Base-by-base conservation (phyloP, 2,329 filamentous ascomycete species). In the Claviceps lovelessii region DNA sequence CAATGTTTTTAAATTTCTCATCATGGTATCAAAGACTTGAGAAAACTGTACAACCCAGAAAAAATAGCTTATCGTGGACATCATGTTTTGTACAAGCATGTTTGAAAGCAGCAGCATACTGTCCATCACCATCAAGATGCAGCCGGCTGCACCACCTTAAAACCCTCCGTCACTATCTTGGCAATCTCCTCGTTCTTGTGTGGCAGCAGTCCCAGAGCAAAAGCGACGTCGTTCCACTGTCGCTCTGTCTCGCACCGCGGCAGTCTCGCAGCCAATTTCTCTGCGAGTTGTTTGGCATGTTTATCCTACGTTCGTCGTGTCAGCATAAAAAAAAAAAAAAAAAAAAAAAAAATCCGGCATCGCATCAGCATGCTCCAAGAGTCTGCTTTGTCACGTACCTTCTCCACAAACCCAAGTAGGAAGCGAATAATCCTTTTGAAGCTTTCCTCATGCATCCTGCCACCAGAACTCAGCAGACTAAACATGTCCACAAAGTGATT, bases 401-500 rank as follows among this genome's bases (percentile, higher is more conserved):
- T 98, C 67, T 98, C 93, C 59, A 98, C 90, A 68, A 98, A 98
- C 1, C 90, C 89, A 58, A 94, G 83, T 66, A 98, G 72, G 72
- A 98, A 98, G 65, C 89, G 90, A 59, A 98, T 79, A 57, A 98
- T 91, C 57, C 87, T 79, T 67, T 81, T 84, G 71, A 98, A 85
- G 29, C 86, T 82, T 62, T 95, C 89, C 67, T 96, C 91, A 10
- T 89, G 84, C 60, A 98, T 75, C 35, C 76, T 80, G 53, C 80
- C 80, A 62, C 94, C 91, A 0, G 90, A 86, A 56, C 88, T 93
- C 49, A 98, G 76, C 60, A 97, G 73, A 65, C 87, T 91, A 70
- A 98, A 98, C 88, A 98, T 97, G 67, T 98, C 93, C 33, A 98
- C 90, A 70, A 98, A 98, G 72, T 98, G 91, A 68, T 98, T 98